Conservation (phyloP, 176 grass and related monocot genomes). For the Oryza brachyantha region DNA sequence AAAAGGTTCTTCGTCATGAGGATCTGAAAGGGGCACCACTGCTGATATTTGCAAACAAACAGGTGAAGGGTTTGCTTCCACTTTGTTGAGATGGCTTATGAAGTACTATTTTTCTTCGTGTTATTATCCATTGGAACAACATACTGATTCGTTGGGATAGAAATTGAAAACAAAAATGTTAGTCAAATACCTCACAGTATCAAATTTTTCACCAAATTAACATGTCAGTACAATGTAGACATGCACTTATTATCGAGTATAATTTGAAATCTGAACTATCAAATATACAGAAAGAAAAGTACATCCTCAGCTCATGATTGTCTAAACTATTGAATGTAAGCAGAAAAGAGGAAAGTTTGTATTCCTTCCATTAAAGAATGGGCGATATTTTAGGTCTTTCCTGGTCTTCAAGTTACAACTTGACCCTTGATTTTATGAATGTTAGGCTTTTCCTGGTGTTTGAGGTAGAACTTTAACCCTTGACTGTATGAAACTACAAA, state of each 20-base stretch:
- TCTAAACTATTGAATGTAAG: neutral
- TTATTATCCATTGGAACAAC: neutral
- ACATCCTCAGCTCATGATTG: neutral
- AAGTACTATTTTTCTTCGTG: neutral
- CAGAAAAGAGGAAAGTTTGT: neutral
- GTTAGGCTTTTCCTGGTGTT: slow-evolving; percentile 1
- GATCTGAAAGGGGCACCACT: slow-evolving; percentile 80
- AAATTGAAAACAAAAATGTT: neutral
- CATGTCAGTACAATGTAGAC: neutral
- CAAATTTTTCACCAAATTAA: neutral
- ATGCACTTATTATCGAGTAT: neutral
- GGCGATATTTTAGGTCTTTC: neutral
- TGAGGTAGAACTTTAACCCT: neutral
- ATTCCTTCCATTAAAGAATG: neutral
- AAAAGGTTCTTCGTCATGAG: slow-evolving; percentile 83
- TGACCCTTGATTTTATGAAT: neutral
- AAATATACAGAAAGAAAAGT: neutral
- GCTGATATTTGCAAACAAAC: slow-evolving; percentile 84
- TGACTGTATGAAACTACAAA: neutral
- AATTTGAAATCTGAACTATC: neutral
- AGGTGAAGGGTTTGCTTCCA: slow-evolving; percentile 45
- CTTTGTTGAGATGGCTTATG: slow-evolving; percentile 5
- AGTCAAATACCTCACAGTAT: neutral
- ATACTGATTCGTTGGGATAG: neutral
- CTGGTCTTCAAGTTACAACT: neutral